Evolutionary conservation across 495 filamentous ascomycete species (phyloP).

Genomic region (Glonium stellatum): DNA sequence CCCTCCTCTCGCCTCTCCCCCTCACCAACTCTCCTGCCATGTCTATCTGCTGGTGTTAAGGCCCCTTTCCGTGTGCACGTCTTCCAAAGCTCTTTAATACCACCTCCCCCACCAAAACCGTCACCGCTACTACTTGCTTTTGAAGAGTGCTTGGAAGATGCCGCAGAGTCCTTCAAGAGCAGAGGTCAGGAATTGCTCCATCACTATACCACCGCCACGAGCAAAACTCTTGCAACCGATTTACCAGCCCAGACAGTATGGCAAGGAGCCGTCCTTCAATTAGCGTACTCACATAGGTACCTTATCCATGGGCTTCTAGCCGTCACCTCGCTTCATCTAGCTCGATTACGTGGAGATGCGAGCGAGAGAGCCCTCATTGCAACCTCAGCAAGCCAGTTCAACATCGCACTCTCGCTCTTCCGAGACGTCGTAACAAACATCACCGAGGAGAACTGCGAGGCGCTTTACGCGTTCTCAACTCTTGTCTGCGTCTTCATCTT

Average conservation of each 20-base stretch:
- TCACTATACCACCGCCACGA: slow-evolving; percentile 18
- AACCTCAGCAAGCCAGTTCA: slow-evolving; percentile 17
- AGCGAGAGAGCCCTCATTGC: slow-evolving; percentile 3
- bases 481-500: slow-evolving; percentile 25
- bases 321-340: slow-evolving; percentile 21
- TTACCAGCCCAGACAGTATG: slow-evolving; percentile 16
- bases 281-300: slow-evolving; percentile 16
- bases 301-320: slow-evolving; percentile 21
- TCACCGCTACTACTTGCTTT: background rate
- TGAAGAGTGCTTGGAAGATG: background rate
- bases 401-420: slow-evolving; percentile 15
- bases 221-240: slow-evolving; percentile 13
- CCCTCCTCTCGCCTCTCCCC: background rate
- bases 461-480: slow-evolving; percentile 18
- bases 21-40: background rate
- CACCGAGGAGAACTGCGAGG: slow-evolving; percentile 14
- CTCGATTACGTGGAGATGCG: slow-evolving; percentile 8
- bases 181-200: background rate
- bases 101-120: background rate
- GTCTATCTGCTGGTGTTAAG: background rate
- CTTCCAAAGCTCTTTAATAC: background rate
- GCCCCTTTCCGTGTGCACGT: background rate
- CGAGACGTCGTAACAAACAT: slow-evolving; percentile 13
- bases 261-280: slow-evolving; percentile 16
- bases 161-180: background rate